Evolutionary conservation across 805 yeast genomes (phyloP).

Genomic region (Maudiozyma barnettii): DNA sequence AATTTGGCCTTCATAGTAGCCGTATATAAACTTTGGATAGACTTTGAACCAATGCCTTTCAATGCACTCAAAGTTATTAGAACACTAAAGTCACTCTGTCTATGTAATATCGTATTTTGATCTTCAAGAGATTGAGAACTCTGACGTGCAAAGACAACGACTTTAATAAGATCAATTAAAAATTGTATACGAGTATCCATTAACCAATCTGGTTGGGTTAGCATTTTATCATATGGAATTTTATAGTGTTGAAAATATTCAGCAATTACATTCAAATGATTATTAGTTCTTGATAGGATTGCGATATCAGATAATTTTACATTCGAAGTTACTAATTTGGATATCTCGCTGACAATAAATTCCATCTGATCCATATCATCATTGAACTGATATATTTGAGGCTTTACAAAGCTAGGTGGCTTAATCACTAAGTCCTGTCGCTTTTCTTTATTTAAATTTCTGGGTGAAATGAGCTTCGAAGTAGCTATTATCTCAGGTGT

Average conservation of each 20-base stretch:
- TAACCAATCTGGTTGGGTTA: slow-evolving; percentile 45
- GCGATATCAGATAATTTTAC: slow-evolving; percentile 37
- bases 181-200: slow-evolving; percentile 29
- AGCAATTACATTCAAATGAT: slow-evolving; percentile 35
- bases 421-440: slow-evolving; percentile 10
- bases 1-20: slow-evolving; percentile 6
- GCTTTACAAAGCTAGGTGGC: slow-evolving; percentile 10
- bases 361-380: slow-evolving; percentile 17
- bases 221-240: slow-evolving; percentile 35
- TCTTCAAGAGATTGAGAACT: slow-evolving; percentile 1
- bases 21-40: slow-evolving; percentile 16
- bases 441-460: not conserved
- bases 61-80: slow-evolving; percentile 18
- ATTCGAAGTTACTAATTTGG: slow-evolving; percentile 16
- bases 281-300: slow-evolving; percentile 44
- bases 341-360: slow-evolving; percentile 16
- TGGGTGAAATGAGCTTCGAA: slow-evolving; percentile 2
- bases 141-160: slow-evolving; percentile 16
- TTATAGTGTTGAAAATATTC: slow-evolving; percentile 34
- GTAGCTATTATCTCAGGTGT: slow-evolving; percentile 44
- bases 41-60: slow-evolving; percentile 18
- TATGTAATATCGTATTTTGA: not conserved
- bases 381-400: slow-evolving; percentile 7
- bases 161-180: slow-evolving; percentile 41
- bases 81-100: slow-evolving; percentile 22